Base-by-base conservation (phyloP, 345 rosid genomes). In the Brassica nigra region DNA sequence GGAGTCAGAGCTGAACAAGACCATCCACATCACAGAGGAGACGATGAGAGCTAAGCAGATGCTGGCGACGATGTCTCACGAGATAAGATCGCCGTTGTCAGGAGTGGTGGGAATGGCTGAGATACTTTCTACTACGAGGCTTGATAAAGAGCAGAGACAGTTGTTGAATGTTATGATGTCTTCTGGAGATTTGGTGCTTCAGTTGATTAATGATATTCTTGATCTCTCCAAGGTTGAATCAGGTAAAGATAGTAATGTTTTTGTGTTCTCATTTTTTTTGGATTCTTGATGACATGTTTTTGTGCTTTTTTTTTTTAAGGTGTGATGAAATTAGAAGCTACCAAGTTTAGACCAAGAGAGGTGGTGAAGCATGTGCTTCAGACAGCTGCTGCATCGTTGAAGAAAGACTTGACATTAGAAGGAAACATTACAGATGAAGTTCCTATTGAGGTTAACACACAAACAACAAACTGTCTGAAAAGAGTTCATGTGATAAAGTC, bases 101-200 rank as follows among this genome's bases (percentile, higher is more conserved):
- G 96, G 97, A 49, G 97, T 93, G n/a, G 99, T 95, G 79, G 90
- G 99, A 86, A 89, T 95, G 92, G 91, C 99, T 34, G 99, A 95
- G 88, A 93, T 95, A 80, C 97, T 95, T 62, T 72, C 97, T 29
- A 88, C 82, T 71, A 87, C 97, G 15, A 86, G 75, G 66, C 95
- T 93, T 1, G 95, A 95, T 65, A 78, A 76, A 8, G 97, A 95
- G 83, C 99, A 95, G 76, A 86, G 87, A 61, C 88, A 89, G 27
- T 75, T 91, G 66, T 74, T 95, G 86, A 89, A 84, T 74, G 98
- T 95, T 34, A 95, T 95, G 98, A 86, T 95, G 29, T 95, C 99
- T 64, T 95, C 99, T 2, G 99, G 99, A 9, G 99, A 95, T 80
- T 82, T 93, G 66, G 98, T 93, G 71, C 97, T 95, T 83, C 99